phyloP scores from a whole-genome alignment of 768 basidiomycete species.

The Omphalotus guepiniiformis region DNA sequence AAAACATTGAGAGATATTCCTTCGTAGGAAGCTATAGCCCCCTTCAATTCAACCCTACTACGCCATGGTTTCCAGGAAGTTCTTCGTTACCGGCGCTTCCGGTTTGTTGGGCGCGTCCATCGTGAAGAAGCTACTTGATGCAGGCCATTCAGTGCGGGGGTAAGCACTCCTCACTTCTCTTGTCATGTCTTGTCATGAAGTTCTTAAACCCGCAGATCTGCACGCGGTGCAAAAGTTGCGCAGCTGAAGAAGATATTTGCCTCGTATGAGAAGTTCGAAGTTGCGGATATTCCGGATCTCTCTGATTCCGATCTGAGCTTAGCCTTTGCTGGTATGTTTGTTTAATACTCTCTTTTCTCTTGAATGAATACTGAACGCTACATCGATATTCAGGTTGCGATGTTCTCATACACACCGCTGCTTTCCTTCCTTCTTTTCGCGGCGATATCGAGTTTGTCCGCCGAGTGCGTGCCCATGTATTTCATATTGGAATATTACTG shows the following conservation, averaged over 20 bases:
- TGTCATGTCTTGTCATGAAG: not conserved
- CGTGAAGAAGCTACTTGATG: conserved; percentile 5
- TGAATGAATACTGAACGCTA: not conserved
- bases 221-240: conserved; percentile 8
- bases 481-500: not conserved
- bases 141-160: conserved; percentile 5
- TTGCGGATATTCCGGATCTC: conserved; percentile 5
- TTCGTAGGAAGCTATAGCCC: too few relatives aligned
- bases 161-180: not conserved
- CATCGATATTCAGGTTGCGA: conserved; percentile 38
- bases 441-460: conserved; percentile 1
- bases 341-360: too few relatives aligned
- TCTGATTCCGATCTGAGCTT: not conserved
- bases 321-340: conserved; percentile 1
- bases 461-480: not conserved
- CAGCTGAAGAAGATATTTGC: conserved; percentile 3
- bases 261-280: conserved; percentile 3
- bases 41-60: too few relatives aligned
- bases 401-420: conserved; percentile 31
- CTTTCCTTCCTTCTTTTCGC: conserved; percentile 12
- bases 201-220: conserved; percentile 9
- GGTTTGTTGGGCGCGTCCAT: conserved; percentile 4
- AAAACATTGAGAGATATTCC: too few relatives aligned
- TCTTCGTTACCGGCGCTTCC: conserved; percentile 4
- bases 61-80: too few relatives aligned